Conservation (phyloP, 202 grass and related monocot genomes). For the Carex sylvatica region DNA sequence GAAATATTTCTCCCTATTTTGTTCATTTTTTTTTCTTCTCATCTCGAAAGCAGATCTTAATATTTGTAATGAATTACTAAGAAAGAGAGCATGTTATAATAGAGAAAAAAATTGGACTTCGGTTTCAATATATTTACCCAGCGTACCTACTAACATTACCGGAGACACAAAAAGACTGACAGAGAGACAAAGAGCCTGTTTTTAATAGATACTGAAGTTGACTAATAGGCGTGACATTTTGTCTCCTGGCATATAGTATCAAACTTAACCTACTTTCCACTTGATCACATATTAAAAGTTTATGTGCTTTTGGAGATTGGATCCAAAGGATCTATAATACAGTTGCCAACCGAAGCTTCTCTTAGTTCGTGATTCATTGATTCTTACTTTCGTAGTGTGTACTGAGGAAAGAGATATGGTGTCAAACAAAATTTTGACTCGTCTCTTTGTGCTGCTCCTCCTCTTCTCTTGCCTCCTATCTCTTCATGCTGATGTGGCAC, state of each 20-base stretch:
- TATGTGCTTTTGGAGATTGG: slow-evolving; percentile 13
- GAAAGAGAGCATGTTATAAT: neutral
- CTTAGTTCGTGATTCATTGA: neutral
- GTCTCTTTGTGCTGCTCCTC: slow-evolving; percentile 6
- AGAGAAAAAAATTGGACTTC: neutral
- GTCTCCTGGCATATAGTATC: neutral
- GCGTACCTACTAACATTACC: neutral
- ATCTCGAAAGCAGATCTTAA: too few relatives aligned
- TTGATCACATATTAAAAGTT: slow-evolving; percentile 5
- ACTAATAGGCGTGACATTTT: slow-evolving; percentile 24
- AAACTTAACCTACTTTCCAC: slow-evolving; percentile 15
- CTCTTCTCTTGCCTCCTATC: slow-evolving; percentile 16
- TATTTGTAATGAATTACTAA: neutral
- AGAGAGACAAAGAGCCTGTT: slow-evolving; percentile 7
- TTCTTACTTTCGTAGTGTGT: neutral
- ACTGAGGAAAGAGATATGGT: slow-evolving; percentile 7
- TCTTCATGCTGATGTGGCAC: slow-evolving; percentile 1
- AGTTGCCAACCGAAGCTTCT: neutral
- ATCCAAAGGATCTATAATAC: neutral
- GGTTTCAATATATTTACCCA: neutral
- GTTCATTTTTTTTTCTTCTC: too few relatives aligned
- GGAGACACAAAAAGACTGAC: neutral
- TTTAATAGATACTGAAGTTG: slow-evolving; percentile 25
- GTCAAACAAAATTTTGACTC: neutral
- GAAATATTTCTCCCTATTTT: too few relatives aligned